phyloP scores from a whole-genome alignment of 495 filamentous ascomycete species.

The Melanomma pulvis-pyrius region DNA sequence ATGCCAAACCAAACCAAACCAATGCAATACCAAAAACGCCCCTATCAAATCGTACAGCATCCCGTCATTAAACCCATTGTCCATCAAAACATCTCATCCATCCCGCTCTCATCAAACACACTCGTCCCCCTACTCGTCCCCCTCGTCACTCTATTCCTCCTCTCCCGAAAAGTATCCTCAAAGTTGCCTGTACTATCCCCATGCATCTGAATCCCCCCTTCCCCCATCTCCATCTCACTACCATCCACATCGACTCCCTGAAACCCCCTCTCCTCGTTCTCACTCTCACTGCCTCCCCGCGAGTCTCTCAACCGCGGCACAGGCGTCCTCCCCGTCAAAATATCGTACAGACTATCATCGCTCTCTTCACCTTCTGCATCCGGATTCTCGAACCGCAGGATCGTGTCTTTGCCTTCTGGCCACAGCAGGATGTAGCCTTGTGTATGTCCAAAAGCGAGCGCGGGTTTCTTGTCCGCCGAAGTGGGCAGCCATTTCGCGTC shows the following conservation, averaged over 20 bases:
- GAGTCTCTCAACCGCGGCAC: slow-evolving; percentile 26
- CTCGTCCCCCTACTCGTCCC: slow-evolving; percentile 7
- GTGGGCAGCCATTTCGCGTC: slow-evolving; percentile 37
- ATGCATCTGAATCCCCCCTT: slow-evolving; percentile 2
- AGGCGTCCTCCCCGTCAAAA: slow-evolving; percentile 42
- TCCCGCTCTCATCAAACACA: slow-evolving; percentile 34
- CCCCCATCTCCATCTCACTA: slow-evolving; percentile 7
- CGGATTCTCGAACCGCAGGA: slow-evolving; percentile 17
- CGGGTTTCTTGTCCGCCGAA: slow-evolving; percentile 22
- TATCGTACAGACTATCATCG: slow-evolving; percentile 45
- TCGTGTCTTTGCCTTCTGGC: slow-evolving; percentile 40
- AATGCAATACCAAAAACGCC: neutral
- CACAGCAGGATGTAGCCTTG: slow-evolving; percentile 36
- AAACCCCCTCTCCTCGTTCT: slow-evolving; percentile 12
- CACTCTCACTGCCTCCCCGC: neutral
- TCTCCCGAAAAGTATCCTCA: slow-evolving; percentile 44
- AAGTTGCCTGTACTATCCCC: slow-evolving; percentile 22
- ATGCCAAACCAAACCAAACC: too few species aligned
- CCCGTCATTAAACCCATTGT: neutral
- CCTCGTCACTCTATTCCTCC: slow-evolving; percentile 6
- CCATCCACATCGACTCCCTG: neutral
- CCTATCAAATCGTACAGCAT: neutral
- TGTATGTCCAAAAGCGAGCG: slow-evolving; percentile 33
- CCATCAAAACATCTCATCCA: slow-evolving; percentile 37
- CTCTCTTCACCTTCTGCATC: slow-evolving; percentile 28